Conservation (phyloP, 2,329 filamentous ascomycete species). For the Metarhizium sp. region DNA sequence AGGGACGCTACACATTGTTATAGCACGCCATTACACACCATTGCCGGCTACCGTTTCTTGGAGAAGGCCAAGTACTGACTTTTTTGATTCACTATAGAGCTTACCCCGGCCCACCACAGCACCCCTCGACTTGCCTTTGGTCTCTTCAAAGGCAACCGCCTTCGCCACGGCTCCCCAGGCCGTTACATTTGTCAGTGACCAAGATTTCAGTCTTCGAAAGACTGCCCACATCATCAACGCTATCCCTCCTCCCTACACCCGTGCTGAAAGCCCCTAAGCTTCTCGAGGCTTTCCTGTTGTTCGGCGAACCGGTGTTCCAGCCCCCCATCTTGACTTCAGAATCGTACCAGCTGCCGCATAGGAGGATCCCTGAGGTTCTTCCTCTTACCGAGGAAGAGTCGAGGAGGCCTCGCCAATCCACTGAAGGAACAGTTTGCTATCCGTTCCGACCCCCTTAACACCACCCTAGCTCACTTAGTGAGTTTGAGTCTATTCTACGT, state of each 20-base stretch:
- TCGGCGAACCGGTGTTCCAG: slow-evolving; percentile 38
- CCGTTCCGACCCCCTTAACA: slow-evolving; percentile 95
- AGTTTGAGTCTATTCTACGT: slow-evolving; percentile 2
- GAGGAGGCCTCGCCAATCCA: slow-evolving; percentile 93
- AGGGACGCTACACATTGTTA: background rate
- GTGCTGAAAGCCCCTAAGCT: slow-evolving; percentile 38
- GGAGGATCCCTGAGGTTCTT: slow-evolving; percentile 96
- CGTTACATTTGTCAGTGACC: slow-evolving; percentile 54
- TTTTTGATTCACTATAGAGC: background rate
- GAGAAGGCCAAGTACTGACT: background rate
- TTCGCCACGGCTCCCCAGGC: slow-evolving; percentile 54
- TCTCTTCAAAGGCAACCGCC: slow-evolving; percentile 52
- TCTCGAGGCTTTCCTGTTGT: slow-evolving; percentile 41
- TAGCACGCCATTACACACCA: background rate
- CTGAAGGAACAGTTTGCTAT: slow-evolving; percentile 83
- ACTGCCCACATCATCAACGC: slow-evolving; percentile 59
- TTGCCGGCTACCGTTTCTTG: background rate
- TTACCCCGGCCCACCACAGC: background rate
- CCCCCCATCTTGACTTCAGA: slow-evolving; percentile 46
- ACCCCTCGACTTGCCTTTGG: slow-evolving; percentile 46
- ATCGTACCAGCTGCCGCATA: slow-evolving; percentile 97
- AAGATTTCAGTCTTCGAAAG: slow-evolving; percentile 60
- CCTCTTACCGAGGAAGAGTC: slow-evolving; percentile 99
- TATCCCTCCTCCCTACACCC: slow-evolving; percentile 46
- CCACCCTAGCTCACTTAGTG: slow-evolving; percentile 20